Evolutionary conservation across 495 filamentous ascomycete genomes (phyloP).

Genomic region (Tuber melanosporum): DNA sequence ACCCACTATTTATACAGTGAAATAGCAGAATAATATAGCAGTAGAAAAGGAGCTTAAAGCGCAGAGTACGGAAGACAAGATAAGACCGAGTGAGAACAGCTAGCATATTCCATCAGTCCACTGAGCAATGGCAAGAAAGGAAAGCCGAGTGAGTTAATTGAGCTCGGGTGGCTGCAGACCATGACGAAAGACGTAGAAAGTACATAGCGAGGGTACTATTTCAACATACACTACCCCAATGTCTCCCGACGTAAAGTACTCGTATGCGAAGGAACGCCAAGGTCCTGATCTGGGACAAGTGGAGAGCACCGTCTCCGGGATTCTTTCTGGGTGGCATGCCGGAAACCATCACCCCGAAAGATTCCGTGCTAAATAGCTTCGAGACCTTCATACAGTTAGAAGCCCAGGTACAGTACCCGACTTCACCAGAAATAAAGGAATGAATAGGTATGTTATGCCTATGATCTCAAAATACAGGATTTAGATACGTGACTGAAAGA

Average conservation of each 20-base stretch:
- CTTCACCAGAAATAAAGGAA: background rate
- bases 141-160: too few relatives aligned
- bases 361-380: background rate
- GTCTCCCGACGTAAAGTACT: background rate
- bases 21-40: too few relatives aligned
- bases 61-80: too few relatives aligned
- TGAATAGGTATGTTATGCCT: background rate
- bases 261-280: background rate
- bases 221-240: background rate
- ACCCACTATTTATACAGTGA: too few relatives aligned
- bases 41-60: too few relatives aligned
- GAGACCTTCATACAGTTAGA: background rate
- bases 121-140: too few relatives aligned
- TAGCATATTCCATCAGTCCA: too few relatives aligned
- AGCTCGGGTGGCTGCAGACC: too few relatives aligned
- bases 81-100: too few relatives aligned
- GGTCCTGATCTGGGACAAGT: background rate
- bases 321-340: background rate
- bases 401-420: background rate
- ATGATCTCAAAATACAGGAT: background rate
- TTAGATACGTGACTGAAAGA: background rate
- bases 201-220: too few relatives aligned
- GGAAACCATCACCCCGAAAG: background rate
- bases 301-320: background rate
- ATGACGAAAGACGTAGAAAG: too few relatives aligned